Conservation (phyloP, 306 rosid species). For the Pterocarpus santalinus region DNA sequence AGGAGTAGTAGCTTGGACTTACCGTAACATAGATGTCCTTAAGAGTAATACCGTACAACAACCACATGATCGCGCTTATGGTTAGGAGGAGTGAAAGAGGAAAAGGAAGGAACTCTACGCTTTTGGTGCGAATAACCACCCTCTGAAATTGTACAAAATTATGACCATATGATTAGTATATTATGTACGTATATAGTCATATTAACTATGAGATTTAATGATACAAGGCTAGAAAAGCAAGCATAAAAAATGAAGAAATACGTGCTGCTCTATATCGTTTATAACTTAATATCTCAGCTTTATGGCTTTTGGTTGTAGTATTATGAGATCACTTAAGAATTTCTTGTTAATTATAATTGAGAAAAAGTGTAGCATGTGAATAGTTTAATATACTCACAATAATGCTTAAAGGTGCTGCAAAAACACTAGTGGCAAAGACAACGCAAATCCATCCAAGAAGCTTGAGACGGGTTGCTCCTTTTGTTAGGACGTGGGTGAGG, state of each 20-base stretch:
- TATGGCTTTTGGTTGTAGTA: no score
- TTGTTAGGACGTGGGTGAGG: conserved; percentile 61
- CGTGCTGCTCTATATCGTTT: no score
- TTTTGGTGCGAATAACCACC: conserved; percentile 82
- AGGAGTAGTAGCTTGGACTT: conserved; percentile 35
- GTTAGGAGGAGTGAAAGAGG: conserved; percentile 81
- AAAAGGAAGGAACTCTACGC: conserved; percentile 96
- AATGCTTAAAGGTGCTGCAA: conserved; percentile 89
- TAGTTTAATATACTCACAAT: conserved; percentile 57
- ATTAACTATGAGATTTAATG: no score
- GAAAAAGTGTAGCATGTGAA: background rate
- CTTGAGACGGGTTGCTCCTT: conserved; percentile 51
- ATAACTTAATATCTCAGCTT: no score
- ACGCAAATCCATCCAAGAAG: conserved; percentile 94
- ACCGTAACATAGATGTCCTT: conserved; percentile 85
- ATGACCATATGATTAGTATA: conserved; percentile 18
- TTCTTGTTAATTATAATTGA: no score
- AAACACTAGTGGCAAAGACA: conserved; percentile 78
- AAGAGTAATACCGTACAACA: conserved; percentile 68
- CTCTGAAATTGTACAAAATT: conserved; percentile 54
- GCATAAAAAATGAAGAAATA: no score
- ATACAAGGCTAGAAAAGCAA: no score
- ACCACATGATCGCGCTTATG: conserved; percentile 86
- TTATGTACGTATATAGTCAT: background rate
- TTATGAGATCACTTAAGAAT: no score